Conservation (phyloP, 1,139 yeast genomes). For the Zygotorulaspora mrakii region DNA sequence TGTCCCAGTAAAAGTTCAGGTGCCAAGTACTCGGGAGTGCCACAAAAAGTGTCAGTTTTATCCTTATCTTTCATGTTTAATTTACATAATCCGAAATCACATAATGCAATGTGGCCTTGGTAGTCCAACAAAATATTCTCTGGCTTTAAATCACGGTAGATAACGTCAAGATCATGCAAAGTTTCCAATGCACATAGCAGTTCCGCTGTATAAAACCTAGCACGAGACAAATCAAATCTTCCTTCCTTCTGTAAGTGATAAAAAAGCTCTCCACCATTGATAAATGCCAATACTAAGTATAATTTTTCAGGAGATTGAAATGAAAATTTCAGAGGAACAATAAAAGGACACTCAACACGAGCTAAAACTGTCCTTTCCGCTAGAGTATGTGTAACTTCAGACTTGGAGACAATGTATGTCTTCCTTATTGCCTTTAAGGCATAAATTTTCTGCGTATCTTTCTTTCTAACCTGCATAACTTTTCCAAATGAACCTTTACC, state of each 20-base stretch:
- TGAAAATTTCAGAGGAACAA: conserved; percentile 93
- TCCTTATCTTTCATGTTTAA: conserved; percentile 86
- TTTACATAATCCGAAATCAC: conserved; percentile 96
- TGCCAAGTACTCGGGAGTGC: conserved; percentile 94
- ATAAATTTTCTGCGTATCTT: conserved; percentile 89
- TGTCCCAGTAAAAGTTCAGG: conserved; percentile 89
- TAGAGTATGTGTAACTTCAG: conserved; percentile 92
- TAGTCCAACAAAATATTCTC: conserved; percentile 90
- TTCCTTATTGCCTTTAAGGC: conserved; percentile 92
- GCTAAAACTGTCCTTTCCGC: conserved; percentile 96
- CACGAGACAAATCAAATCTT: conserved; percentile 79
- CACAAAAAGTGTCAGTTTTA: conserved; percentile 92
- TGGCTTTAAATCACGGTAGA: conserved; percentile 92
- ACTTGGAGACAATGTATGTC: conserved; percentile 87
- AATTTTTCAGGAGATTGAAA: conserved; percentile 95
- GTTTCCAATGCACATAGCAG: conserved; percentile 88
- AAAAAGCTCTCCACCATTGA: conserved; percentile 96
- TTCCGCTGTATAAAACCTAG: conserved; percentile 93
- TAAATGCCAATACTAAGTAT: conserved; percentile 84
- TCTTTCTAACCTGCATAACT: conserved; percentile 96
- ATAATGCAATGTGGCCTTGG: conserved; percentile 94
- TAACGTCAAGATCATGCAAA: conserved; percentile 83
- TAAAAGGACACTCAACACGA: conserved; percentile 90
- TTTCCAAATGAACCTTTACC: conserved; percentile 98
- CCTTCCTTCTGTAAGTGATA: conserved; percentile 93